A percentile compares a stretch with the other conserved stretches of the same genome.
phyloP scores from a whole-genome alignment of 2,329 filamentous ascomycete species.

The Blastomyces percursus region DNA sequence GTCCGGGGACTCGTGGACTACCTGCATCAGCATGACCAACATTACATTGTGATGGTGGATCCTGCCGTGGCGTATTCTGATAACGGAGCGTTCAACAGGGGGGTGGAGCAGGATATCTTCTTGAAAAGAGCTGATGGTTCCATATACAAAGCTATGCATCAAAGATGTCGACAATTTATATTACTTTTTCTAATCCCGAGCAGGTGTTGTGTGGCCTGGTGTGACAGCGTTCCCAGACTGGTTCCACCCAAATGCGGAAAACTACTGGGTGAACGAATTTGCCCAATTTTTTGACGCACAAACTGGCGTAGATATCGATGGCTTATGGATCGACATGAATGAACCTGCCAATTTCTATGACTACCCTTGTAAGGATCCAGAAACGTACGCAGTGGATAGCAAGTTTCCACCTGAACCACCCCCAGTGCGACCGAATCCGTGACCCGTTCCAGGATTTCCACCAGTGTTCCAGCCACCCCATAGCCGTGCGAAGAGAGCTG shows the following conservation, averaged over 20 bases:
- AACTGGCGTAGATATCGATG: slow-evolving; percentile 57
- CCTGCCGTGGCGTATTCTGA: slow-evolving; percentile 32
- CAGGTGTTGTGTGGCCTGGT: slow-evolving; percentile 62
- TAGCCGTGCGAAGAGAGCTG: neutral
- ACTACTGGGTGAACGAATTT: slow-evolving; percentile 58
- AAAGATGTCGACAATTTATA: neutral
- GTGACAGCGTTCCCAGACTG: slow-evolving; percentile 59
- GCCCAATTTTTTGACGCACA: slow-evolving; percentile 48
- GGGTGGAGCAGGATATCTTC: slow-evolving; percentile 43
- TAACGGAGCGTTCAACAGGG: slow-evolving; percentile 47
- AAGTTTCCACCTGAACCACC: slow-evolving; percentile 45
- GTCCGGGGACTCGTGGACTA: slow-evolving; percentile 53
- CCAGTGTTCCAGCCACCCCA: slow-evolving; percentile 47
- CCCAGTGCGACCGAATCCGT: slow-evolving; percentile 47
- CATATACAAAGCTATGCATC: slow-evolving; percentile 30
- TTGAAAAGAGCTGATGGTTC: slow-evolving; percentile 43
- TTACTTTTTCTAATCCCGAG: neutral
- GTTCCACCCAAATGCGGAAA: slow-evolving; percentile 50
- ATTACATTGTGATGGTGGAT: slow-evolving; percentile 63
- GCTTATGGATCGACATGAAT: slow-evolving; percentile 58
- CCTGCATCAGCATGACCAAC: slow-evolving; percentile 51
- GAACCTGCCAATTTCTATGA: slow-evolving; percentile 38
- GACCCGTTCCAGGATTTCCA: slow-evolving; percentile 54
- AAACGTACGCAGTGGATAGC: slow-evolving; percentile 36
- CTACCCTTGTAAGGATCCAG: slow-evolving; percentile 40